Evolutionary conservation across 2,329 filamentous ascomycete genomes (phyloP), one percentile per base, ranked within the genome.

Genomic region (Fusarium ambrosium): DNA sequence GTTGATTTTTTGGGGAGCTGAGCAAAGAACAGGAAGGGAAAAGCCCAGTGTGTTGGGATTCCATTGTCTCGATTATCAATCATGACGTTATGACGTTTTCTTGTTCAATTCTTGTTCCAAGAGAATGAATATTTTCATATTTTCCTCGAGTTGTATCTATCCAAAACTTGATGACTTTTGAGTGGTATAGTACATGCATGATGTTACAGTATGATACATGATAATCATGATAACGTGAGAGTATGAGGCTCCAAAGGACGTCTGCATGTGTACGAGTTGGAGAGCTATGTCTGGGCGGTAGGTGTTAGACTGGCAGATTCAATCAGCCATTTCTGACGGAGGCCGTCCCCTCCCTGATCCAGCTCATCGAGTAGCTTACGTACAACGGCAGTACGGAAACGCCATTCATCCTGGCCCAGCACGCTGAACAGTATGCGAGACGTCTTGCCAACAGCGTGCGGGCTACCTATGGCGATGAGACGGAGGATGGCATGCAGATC

Each of bases 331-430:
- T 58, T 56, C 29, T 72, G 71, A 37, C 58, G 48, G 22, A 73
- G 20, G 11, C 53, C 55, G 16, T 69, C 20, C 2, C 76, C 76
- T 10, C 72, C 77, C 41, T 58, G 37, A 13, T 74, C 69, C 32
- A 78, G 41, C 27, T 80, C 73, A 14, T 69, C 41, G 5, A 79
- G 48, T 29, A 81, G 39, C 4, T 39, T 62, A 10, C 69, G 72
- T 4, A 83, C 78, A 24, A 76, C 59, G 8, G 60, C 62, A 4
- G 81, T 71, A 5, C 83, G 79, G 53, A 69, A 48, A 9, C 60
- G 69, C 82, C 82, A 83, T 69, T 85, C 84, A 2, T 83, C 77
- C 39, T 78, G 77, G 6, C 83, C 83, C 1, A 85, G 68, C n/a
- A 84, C 70, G 20, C 71, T 70, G 36, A 85, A 78, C 65, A 85